Conservation (phyloP, 768 basidiomycete species). For the Suillus sp. region DNA sequence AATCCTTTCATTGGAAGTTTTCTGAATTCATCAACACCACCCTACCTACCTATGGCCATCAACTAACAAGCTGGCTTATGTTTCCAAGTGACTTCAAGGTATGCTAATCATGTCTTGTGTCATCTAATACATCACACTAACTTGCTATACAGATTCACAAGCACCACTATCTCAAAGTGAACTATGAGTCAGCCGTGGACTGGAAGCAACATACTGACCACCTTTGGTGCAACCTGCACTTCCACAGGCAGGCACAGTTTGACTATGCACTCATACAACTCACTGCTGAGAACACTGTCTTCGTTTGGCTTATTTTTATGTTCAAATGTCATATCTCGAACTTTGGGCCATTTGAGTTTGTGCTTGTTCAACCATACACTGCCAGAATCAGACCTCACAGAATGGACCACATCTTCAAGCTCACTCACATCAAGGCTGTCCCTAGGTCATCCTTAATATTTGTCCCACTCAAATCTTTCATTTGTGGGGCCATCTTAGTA, state of each 20-base stretch:
- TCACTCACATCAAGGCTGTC: constrained; percentile 6
- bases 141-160: constrained; percentile 24
- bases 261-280: constrained; percentile 21
- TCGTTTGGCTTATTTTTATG: constrained; percentile 2
- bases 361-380: constrained; percentile 11
- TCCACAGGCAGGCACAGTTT: constrained; percentile 28
- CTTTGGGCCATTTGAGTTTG: constrained; percentile 4
- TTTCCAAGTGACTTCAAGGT: constrained; percentile 2
- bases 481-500: constrained; percentile 30
- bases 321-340: constrained; percentile 9
- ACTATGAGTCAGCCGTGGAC: constrained; percentile 29
- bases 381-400: background rate
- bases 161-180: constrained; percentile 27
- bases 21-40: constrained; percentile 6
- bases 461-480: constrained; percentile 32
- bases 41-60: constrained; percentile 6
- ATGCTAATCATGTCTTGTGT: background rate
- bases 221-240: constrained; percentile 32
- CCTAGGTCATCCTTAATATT: constrained; percentile 20
- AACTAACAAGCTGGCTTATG: constrained; percentile 4
- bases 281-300: background rate
- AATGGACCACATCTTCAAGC: constrained; percentile 3
- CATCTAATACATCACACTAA: background rate
- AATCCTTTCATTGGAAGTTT: constrained; percentile 7
- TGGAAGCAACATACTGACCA: constrained; percentile 31